Evolutionary conservation across 257 asterid species (phyloP).

Genomic region (Capsicum chinense): DNA sequence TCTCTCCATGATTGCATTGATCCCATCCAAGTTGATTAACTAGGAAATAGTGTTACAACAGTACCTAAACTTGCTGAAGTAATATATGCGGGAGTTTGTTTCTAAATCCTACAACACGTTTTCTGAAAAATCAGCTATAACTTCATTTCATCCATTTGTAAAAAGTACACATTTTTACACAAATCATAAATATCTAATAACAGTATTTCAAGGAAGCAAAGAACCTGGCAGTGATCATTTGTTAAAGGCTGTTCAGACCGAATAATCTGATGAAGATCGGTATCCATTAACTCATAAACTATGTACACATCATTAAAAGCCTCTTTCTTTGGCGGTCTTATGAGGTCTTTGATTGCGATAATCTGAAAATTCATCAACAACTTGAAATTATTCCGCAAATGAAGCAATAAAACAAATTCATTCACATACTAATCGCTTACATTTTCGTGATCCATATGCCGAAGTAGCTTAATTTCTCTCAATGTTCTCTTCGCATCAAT

Average conservation of each 20-base stretch:
- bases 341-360: slow-evolving; percentile 78
- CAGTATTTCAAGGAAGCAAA: not conserved
- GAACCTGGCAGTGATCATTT: slow-evolving; percentile 85
- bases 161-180: not conserved
- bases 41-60: not conserved
- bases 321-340: slow-evolving; percentile 72
- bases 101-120: slow-evolving; percentile 8
- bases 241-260: slow-evolving; percentile 75
- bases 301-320: slow-evolving; percentile 79
- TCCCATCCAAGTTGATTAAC: slow-evolving; percentile 15
- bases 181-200: slow-evolving; percentile 6
- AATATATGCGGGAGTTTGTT: not conserved
- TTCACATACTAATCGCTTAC: slow-evolving; percentile 40
- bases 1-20: not conserved
- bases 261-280: slow-evolving; percentile 89
- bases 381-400: slow-evolving; percentile 16
- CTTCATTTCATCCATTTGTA: not conserved
- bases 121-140: not conserved
- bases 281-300: slow-evolving; percentile 83
- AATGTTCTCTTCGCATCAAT: slow-evolving; percentile 85
- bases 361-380: slow-evolving; percentile 49
- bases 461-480: slow-evolving; percentile 80
- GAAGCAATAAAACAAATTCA: not conserved
- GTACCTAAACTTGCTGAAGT: not conserved
- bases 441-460: slow-evolving; percentile 86